Base-by-base conservation (phyloP, 2,329 filamentous ascomycete species). In the Xylaria sp. region DNA sequence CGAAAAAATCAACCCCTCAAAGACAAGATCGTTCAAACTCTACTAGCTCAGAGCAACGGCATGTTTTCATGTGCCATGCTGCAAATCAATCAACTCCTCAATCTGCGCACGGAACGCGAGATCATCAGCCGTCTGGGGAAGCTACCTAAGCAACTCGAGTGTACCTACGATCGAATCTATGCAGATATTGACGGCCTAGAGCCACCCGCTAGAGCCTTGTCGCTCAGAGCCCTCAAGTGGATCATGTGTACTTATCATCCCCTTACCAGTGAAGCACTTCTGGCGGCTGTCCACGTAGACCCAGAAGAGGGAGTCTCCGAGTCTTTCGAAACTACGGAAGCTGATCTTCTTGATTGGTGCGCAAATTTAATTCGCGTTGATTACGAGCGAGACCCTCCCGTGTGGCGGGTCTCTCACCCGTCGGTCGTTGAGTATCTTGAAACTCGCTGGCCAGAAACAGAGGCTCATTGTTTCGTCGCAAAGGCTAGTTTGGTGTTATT, bases 401-500 rank as follows among this genome's bases (percentile, higher is more conserved):
- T 61, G 4, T 68, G 61, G 66, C 48, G 66, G n/a, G 61, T 68
- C 27, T 65, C 61, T 12, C 61, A 68, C 21, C 47, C 62, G 51
- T 68, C 61, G 0, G 66, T 68, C 8, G 45, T 27, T 2, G 66
- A 68, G 47, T 65, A 65, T 36, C 64, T 68, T 21, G 66, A 65
- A 36, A 57, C 19, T 4, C 66, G 42, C 48, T 68, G 11, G 56
- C 5, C 32, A 54, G 9, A 36, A 65, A 45, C 62, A 45, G 57
- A 32, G 17, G 54, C 65, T 9, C 62, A 69, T 57, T 70, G 68
- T 54, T 51, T 69, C 27, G 36, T 64, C 21, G 1, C 5, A 32
- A 47, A 27, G 4, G 66, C 61, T 0, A 48, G 61, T 36, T 58
- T 30, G 53, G 51, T 8, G 45, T 11, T 6, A 57, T 62, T 17